Conservation (phyloP, 2,329 filamentous ascomycete species). For the Sporothrix luriei region DNA sequence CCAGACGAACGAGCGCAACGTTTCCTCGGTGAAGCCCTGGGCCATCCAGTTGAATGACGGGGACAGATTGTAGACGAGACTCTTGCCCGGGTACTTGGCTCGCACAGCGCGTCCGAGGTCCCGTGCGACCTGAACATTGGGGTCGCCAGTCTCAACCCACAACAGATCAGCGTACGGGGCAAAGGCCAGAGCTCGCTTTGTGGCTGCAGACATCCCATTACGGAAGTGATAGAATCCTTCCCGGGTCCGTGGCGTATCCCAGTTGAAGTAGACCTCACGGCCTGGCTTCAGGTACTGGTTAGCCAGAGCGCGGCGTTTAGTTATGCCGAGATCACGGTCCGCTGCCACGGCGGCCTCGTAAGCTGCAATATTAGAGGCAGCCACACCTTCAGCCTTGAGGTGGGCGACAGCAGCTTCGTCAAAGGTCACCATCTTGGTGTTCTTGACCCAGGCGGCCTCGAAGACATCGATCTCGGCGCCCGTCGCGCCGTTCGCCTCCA, state of each 20-base stretch:
- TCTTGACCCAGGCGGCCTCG: slow-evolving; percentile 86
- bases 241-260: slow-evolving; percentile 88
- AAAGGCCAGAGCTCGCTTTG: slow-evolving; percentile 89
- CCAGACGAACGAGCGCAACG: slow-evolving; percentile 91
- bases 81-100: slow-evolving; percentile 71
- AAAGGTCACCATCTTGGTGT: slow-evolving; percentile 81
- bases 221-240: slow-evolving; percentile 94
- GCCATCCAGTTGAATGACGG: slow-evolving; percentile 99
- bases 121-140: slow-evolving; percentile 74
- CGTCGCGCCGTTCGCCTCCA: slow-evolving; percentile 79
- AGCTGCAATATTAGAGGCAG: slow-evolving; percentile 63
- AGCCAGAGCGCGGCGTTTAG: slow-evolving; percentile 73
- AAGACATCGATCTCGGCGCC: slow-evolving; percentile 81
- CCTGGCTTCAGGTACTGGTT: slow-evolving; percentile 64
- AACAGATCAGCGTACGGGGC: slow-evolving; percentile 91
- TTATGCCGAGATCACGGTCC: slow-evolving; percentile 75
- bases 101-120: slow-evolving; percentile 78
- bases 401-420: slow-evolving; percentile 85
- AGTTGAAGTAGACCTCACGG: slow-evolving; percentile 71
- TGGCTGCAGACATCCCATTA: slow-evolving; percentile 80
- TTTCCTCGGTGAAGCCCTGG: slow-evolving; percentile 83
- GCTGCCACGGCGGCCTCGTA: slow-evolving; percentile 66
- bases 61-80: slow-evolving; percentile 92
- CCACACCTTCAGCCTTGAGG: slow-evolving; percentile 66
- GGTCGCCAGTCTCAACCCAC: slow-evolving; percentile 95